phyloP scores from a whole-genome alignment of 2,329 filamentous ascomycete genomes.

The Stagonosporopsis cucurbitacearum region DNA sequence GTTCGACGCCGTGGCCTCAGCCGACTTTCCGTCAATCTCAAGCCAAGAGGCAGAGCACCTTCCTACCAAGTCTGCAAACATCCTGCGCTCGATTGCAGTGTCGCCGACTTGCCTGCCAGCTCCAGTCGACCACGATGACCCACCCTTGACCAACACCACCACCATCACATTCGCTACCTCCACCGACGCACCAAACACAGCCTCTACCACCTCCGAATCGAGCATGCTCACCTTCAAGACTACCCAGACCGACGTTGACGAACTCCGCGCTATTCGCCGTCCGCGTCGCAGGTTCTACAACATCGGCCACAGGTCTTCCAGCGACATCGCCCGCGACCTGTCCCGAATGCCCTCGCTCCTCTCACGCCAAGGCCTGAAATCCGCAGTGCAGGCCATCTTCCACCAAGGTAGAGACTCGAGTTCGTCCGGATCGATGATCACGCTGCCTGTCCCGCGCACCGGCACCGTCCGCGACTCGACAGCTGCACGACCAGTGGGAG shows the following conservation, averaged over 20 bases:
- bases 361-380: constrained; percentile 35
- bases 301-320: constrained; percentile 32
- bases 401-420: constrained; percentile 36
- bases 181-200: constrained; percentile 20
- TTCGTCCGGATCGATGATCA: constrained; percentile 44
- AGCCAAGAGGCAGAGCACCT: constrained; percentile 39
- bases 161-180: constrained; percentile 18
- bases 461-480: constrained; percentile 30
- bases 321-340: constrained; percentile 29
- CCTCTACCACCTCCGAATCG: constrained; percentile 25
- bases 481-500: constrained; percentile 17
- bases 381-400: constrained; percentile 41
- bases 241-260: constrained; percentile 39
- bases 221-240: constrained; percentile 42
- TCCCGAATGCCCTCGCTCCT: constrained; percentile 23
- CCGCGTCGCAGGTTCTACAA: constrained; percentile 40
- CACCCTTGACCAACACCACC: constrained; percentile 16
- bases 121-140: background rate
- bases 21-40: constrained; percentile 44
- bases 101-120: constrained; percentile 1
- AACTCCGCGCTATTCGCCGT: constrained; percentile 29
- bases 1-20: constrained; percentile 52
- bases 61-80: constrained; percentile 44
- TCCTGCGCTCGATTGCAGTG: constrained; percentile 45
- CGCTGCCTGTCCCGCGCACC: constrained; percentile 37